Conservation (phyloP, 306 rosid species). For the Begonia loranthoides region DNA sequence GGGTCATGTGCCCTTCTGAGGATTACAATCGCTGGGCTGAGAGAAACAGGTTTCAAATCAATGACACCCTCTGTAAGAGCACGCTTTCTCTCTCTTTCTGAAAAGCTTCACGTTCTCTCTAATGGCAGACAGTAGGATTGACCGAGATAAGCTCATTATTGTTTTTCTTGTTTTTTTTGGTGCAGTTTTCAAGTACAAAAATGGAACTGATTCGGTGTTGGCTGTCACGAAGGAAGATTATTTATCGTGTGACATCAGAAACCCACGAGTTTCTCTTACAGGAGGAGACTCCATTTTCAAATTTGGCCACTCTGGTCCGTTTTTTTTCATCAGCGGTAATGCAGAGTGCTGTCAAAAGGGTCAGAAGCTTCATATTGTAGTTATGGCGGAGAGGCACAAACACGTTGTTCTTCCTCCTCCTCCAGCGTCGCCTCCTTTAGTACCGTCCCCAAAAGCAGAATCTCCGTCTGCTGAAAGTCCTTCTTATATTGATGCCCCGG, state of each 20-base stretch:
- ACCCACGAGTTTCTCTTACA: constrained; percentile 21
- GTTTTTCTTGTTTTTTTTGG: not conserved
- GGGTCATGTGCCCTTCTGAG: constrained; percentile 50
- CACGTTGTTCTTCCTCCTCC: constrained; percentile 6
- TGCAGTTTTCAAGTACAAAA: constrained; percentile 57
- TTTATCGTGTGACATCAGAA: constrained; percentile 37
- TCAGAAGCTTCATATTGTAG: constrained; percentile 35
- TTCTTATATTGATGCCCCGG: constrained; percentile 1
- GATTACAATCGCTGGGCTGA: constrained; percentile 46
- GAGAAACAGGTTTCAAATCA: constrained; percentile 48
- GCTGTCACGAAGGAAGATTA: constrained; percentile 47
- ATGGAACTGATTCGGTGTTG: constrained; percentile 42
- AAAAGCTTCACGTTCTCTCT: not conserved
- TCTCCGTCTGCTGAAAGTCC: constrained; percentile 4
- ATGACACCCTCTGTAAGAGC: constrained; percentile 57
- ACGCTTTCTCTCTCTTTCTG: not conserved
- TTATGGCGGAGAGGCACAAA: constrained; percentile 25
- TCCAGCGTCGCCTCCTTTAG: not conserved
- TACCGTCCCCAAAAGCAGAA: constrained; percentile 2
- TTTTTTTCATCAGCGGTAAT: constrained; percentile 40
- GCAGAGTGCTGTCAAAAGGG: constrained; percentile 30
- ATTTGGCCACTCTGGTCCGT: constrained; percentile 37
- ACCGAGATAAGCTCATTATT: not conserved
- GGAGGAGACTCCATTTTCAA: constrained; percentile 37
- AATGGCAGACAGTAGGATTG: not conserved